Percentiles rank a stretch among this genome's conserved stretches.
Evolutionary conservation across 805 yeast genomes (phyloP).

Genomic region (Lachancea quebecensis): DNA sequence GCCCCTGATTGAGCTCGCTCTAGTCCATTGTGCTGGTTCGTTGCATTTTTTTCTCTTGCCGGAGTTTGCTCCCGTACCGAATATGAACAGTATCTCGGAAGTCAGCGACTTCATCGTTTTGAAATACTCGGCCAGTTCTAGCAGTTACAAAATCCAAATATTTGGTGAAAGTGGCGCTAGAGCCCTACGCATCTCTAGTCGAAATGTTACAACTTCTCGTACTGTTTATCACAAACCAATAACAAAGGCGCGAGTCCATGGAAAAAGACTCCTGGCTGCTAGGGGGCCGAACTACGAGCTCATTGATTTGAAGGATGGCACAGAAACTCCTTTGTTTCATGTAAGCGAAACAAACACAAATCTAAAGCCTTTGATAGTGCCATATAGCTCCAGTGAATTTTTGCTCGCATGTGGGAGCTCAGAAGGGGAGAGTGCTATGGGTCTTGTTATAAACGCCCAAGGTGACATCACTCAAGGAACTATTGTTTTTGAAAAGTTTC

Average conservation of each 20-base stretch:
- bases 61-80: conserved; percentile 32
- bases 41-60: conserved; percentile 26
- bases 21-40: conserved; percentile 16
- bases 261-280: conserved; percentile 15
- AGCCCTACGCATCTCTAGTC: conserved; percentile 11
- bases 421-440: conserved; percentile 24
- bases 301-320: conserved; percentile 14
- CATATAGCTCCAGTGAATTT: conserved; percentile 16
- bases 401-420: conserved; percentile 28
- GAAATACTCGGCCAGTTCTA: conserved; percentile 13
- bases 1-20: conserved; percentile 27
- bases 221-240: conserved; percentile 13
- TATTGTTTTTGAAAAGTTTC: conserved; percentile 24
- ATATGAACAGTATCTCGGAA: conserved; percentile 12
- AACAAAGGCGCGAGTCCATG: conserved; percentile 12
- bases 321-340: conserved; percentile 21
- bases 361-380: conserved; percentile 21
- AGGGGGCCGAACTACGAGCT: conserved; percentile 23
- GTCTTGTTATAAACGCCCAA: conserved; percentile 23
- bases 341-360: conserved; percentile 21
- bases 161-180: conserved; percentile 13
- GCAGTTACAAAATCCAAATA: conserved; percentile 13
- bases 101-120: conserved; percentile 18
- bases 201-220: conserved; percentile 7
- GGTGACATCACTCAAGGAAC: conserved; percentile 31